phyloP scores from a whole-genome alignment of 106 monocot species.

The Phalaenopsis equestris region DNA sequence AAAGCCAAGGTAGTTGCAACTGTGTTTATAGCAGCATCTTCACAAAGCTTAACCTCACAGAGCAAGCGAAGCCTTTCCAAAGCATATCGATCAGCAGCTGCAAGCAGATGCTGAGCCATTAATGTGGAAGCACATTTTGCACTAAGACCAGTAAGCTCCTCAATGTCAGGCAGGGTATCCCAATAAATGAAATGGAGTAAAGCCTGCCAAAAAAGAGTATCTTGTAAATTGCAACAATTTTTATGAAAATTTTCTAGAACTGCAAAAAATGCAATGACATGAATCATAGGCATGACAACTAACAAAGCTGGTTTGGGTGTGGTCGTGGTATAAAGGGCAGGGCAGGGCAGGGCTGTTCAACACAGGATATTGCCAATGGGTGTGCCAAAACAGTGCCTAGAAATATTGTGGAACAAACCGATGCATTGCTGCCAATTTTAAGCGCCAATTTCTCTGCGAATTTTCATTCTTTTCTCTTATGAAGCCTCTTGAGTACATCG shows the following conservation, averaged over 20 bases:
- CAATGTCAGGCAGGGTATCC: conserved; percentile 26
- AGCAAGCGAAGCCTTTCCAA: conserved; percentile 42
- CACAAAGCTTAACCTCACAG: conserved; percentile 38
- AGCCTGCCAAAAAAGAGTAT: conserved; percentile 15
- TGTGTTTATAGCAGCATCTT: conserved; percentile 25
- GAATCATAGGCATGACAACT: not conserved
- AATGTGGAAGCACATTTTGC: conserved; percentile 15
- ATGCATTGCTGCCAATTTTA: not conserved
- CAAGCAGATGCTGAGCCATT: conserved; percentile 45
- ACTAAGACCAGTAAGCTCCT: conserved; percentile 18
- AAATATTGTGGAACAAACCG: not conserved
- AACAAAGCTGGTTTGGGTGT: not conserved
- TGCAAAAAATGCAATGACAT: not conserved
- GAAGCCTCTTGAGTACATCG: no score
- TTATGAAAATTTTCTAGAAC: not conserved
- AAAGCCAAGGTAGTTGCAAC: conserved; percentile 38
- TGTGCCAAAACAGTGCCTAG: not conserved
- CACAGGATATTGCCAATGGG: not conserved
- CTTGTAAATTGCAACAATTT: not conserved
- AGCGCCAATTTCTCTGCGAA: not conserved
- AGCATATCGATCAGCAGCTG: conserved; percentile 39
- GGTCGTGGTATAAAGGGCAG: not conserved
- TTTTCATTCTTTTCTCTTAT: not conserved
- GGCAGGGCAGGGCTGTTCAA: not conserved
- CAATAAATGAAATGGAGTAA: conserved; percentile 33